Base-by-base conservation (phyloP, 495 filamentous ascomycete genomes). In the Trichoderma gamsii region DNA sequence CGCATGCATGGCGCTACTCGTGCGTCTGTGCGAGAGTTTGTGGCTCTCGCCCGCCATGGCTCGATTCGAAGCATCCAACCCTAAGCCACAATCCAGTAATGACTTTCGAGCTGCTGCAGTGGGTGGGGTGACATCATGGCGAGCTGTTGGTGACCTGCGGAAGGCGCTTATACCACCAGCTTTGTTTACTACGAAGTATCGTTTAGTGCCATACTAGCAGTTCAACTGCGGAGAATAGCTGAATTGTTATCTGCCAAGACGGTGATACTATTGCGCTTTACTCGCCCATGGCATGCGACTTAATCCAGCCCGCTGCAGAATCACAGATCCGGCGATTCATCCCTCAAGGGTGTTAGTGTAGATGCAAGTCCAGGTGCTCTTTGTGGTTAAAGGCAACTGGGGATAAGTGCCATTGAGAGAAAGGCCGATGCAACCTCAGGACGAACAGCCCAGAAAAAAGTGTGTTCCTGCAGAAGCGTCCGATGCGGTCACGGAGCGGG, bases 1-100 rank as follows among this genome's bases (percentile, higher is more conserved):
- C 27, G 56, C 56, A 61, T 61, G 56, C 56, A 61, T 61, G 56
- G 56, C 25, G 16, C 56, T 61, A 61, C 56, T 61, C 25, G 56
- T 61, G 27, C 25, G 56, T 61, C 56, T 61, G 56, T 61, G 56
- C 56, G 25, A 61, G 56, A 61, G 56, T 61, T 61, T 61, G 56
- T 61, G 23, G 11, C 23, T 32, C 56, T 12, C 25, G 56, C 25
- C 56, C 56, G 25, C 25, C 27, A 32, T 32, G 25, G 27, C 56
- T 61, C 56, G 27, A 61, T 61, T 61, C 25, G 27, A 61, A 23
- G 56, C 51, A 59, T 59, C 51, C 51, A 49, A 21, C 23, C 21
- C 18, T 25, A 21, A 59, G 51, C 51, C 51, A 27, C 16, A 27
- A 27, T 59, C 51, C 11, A 25, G 44, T 52, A 21, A 21, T 52